Evolutionary conservation across 805 yeast genomes (phyloP).

Genomic region (Kuraishia floccosa): DNA sequence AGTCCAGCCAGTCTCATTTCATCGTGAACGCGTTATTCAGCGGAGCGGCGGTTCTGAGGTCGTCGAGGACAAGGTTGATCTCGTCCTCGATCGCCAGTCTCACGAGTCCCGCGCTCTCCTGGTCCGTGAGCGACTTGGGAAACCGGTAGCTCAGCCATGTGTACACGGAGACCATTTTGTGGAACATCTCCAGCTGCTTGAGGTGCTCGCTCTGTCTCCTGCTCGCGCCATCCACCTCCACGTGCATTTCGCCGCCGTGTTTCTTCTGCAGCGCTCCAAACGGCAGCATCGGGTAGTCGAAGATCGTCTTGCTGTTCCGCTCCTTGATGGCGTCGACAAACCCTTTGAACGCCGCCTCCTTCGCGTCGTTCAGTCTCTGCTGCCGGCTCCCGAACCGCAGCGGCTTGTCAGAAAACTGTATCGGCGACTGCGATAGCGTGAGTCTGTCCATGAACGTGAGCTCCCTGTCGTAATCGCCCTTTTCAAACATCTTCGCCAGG

Average conservation of each 20-base stretch:
- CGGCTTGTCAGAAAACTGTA: slow-evolving; percentile 8
- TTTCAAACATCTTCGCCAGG: slow-evolving; percentile 9
- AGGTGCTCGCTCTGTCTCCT: slow-evolving; percentile 8
- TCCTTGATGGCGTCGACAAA: slow-evolving; percentile 44
- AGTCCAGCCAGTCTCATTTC: background rate
- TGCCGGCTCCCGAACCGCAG: slow-evolving; percentile 17
- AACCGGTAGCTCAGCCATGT: slow-evolving; percentile 85
- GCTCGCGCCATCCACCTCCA: background rate
- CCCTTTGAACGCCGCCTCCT: slow-evolving; percentile 20
- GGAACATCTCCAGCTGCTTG: slow-evolving; percentile 47
- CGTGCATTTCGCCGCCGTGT: background rate
- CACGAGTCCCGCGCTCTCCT: slow-evolving; percentile 60
- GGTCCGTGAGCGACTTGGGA: slow-evolving; percentile 71
- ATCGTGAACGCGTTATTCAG: slow-evolving; percentile 1
- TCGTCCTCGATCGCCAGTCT: slow-evolving; percentile 58
- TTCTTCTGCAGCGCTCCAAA: background rate
- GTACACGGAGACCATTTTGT: slow-evolving; percentile 54
- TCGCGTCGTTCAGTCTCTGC: too few relatives aligned
- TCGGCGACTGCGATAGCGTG: slow-evolving; percentile 23
- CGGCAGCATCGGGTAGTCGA: slow-evolving; percentile 24
- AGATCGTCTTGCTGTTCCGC: slow-evolving; percentile 40
- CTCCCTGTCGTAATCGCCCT: slow-evolving; percentile 8
- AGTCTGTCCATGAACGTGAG: slow-evolving; percentile 20
- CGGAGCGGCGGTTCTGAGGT: slow-evolving; percentile 10
- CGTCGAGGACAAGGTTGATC: slow-evolving; percentile 36